Evolutionary conservation across 106 monocot species (phyloP), one percentile per base, ranked within the genome.

Genomic region (Agapanthus africanus): DNA sequence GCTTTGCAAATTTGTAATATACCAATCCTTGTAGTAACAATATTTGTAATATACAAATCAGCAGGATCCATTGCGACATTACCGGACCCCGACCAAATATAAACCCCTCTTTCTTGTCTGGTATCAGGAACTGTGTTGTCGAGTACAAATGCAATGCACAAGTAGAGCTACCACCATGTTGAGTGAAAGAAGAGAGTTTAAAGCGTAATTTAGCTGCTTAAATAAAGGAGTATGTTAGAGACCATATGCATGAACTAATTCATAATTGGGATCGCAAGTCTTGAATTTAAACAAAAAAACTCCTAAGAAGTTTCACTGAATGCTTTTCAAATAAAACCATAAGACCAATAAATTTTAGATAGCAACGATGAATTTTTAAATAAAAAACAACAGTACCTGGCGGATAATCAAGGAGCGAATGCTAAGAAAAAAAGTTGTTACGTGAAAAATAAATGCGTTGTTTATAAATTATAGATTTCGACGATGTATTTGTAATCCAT

Each of bases 121-220:
- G 73, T 87, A 21, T 92, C 99, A n/a, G 99, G 99, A 30, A 99
- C 99, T 22, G 99, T 99, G 75, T 99, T 99, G 74, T 99, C 99
- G 10, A 99, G 80, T 38, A 93, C 51, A 75, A 93, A 93, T 72
- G 99, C 84, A n/a, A n/a, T n/a, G n/a, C 36, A 93, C 87, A 23
- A 90, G 19, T 31, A 99, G 73, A 63, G 99, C 99, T 19, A 99
- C 90, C 63, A 99, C 99, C 87, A 90, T 84, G 82, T 83, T 93
- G 37, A 99, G 80, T 8, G 99, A 99, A 30, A 99, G 63, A 19
- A 99, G 82, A 19, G 77, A 83, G 76, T 99, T 99, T 40, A 99
- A 54, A 0, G 84, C 84, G 59, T 78, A 99, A 67, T 93, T 86
- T 34, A 93, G 59, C 99, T 99, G 87, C 67, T 59, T 32, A 40